Conservation (phyloP, 1,284 basidiomycete species). For the Irpex sp. region DNA sequence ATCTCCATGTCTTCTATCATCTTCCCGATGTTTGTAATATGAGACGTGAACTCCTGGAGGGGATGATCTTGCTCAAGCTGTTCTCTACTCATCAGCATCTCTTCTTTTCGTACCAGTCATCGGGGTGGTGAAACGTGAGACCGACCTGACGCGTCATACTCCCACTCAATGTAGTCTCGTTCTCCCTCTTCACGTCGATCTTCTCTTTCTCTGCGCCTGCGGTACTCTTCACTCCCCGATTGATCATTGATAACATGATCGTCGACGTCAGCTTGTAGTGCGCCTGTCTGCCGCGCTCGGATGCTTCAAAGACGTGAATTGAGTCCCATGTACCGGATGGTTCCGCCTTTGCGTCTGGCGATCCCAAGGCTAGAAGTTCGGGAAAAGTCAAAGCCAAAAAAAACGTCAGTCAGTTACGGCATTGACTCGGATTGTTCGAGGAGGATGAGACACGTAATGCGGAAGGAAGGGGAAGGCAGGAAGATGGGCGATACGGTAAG, state of each 20-base stretch:
- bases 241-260: constrained; percentile 91
- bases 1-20: constrained; percentile 99
- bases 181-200: constrained; percentile 48
- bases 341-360: constrained; percentile 31
- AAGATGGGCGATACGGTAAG: neutral
- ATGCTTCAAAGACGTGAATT: constrained; percentile 95
- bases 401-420: neutral
- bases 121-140: constrained; percentile 5
- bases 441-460: neutral
- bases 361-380: neutral
- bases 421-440: neutral
- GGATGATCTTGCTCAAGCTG: constrained; percentile 84
- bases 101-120: neutral
- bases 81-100: neutral
- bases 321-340: constrained; percentile 93
- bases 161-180: constrained; percentile 83
- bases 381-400: neutral
- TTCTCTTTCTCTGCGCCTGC: constrained; percentile 28
- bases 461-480: neutral
- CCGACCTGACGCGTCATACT: constrained; percentile 94
- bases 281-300: constrained; percentile 84
- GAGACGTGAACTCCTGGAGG: constrained; percentile 71
- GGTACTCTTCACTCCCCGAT: constrained; percentile 36
- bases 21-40: constrained; percentile 88
- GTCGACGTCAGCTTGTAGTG: constrained; percentile 98